phyloP scores from a whole-genome alignment of 2,329 filamentous ascomycete species.

The Diaporthe australafricana region DNA sequence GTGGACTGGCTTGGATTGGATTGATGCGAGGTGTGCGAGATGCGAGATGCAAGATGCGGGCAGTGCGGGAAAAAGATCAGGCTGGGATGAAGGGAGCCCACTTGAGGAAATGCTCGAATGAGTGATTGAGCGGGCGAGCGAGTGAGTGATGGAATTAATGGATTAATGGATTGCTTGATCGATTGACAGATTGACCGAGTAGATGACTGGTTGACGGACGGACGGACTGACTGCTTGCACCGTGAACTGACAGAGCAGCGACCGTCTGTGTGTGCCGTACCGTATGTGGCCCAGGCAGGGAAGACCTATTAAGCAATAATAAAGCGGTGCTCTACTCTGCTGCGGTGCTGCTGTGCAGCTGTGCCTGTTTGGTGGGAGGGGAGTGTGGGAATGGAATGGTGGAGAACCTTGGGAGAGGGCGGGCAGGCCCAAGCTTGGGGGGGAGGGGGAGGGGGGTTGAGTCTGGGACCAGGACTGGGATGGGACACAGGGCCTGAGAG shows the following conservation, averaged over 20 bases:
- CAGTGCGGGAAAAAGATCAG: slow-evolving; percentile 14
- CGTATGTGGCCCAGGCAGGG: not conserved
- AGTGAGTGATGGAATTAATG: slow-evolving; percentile 7
- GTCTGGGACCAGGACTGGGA: slow-evolving; percentile 16
- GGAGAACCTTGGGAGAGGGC: slow-evolving; percentile 7
- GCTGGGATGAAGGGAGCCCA: slow-evolving; percentile 11
- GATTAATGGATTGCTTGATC: not conserved
- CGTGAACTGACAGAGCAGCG: not conserved
- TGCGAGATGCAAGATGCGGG: slow-evolving; percentile 27
- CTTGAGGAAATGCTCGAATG: not conserved
- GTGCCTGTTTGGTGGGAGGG: slow-evolving; percentile 21
- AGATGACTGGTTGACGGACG: not conserved
- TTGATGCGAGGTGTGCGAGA: slow-evolving; percentile 26
- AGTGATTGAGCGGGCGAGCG: not conserved
- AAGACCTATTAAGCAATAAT: not conserved
- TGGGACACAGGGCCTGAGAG: slow-evolving; percentile 8
- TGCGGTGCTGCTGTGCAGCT: slow-evolving; percentile 2
- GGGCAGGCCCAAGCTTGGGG: slow-evolving; percentile 26
- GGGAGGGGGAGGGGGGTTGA: not conserved
- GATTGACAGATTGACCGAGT: not conserved
- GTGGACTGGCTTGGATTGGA: slow-evolving; percentile 3
- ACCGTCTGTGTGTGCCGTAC: not conserved
- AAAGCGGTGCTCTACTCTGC: not conserved
- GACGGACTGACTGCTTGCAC: slow-evolving; percentile 1
- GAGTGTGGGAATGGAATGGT: slow-evolving; percentile 25